Base-by-base conservation (phyloP, 208 protist genomes). In the Wallacemonas rigidus region DNA sequence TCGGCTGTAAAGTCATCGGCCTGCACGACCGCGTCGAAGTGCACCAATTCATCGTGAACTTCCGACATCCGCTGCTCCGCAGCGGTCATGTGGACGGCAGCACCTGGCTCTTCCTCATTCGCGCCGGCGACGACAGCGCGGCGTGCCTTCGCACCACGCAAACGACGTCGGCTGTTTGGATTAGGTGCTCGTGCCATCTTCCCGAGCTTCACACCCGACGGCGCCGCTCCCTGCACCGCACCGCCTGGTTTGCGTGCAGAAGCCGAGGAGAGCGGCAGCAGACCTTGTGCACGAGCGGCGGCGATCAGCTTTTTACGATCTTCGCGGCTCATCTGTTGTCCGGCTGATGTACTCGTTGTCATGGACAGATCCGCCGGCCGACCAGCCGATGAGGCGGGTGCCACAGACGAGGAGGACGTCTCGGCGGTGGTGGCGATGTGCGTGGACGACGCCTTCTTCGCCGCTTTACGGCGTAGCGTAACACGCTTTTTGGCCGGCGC, bases 21-120 rank as follows among this genome's bases (percentile, higher is more conserved):
- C 11, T 85, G 70, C 50, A 76, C 51, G 35, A 89, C 81, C 44
- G 75, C 61, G n/a, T 95, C 84, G 65, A 90, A 93, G 1, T 89
- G 53, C 2, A 68, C 53, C 48, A 95, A 55, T 62, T 95, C 90
- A 38, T 63, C 78, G 65, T 86, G 74, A 17, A 80, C 82, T 15
- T 73, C 40, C 4, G 76, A 74, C 82, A 94, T 87, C 38, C 85
- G 72, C 68, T 61, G 67, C 75, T 82, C 81, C 9, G 84, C 86
- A 1, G 81, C 67, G 47, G 77, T 64, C 55, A 47, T n/a, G 60
- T 4, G n/a, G 26, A 56, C 38, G 36, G 8, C 36, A 14, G 40
- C 58, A 14, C 47, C 17, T 14, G 56, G 44, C 9, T 50, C 38
- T 53, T 54, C 51, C 2, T 57, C 64, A 8, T 1, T 41, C n/a